Evolutionary conservation across 2,329 filamentous ascomycete genomes (phyloP).

Genomic region (Akanthomyces dipterigenus): DNA sequence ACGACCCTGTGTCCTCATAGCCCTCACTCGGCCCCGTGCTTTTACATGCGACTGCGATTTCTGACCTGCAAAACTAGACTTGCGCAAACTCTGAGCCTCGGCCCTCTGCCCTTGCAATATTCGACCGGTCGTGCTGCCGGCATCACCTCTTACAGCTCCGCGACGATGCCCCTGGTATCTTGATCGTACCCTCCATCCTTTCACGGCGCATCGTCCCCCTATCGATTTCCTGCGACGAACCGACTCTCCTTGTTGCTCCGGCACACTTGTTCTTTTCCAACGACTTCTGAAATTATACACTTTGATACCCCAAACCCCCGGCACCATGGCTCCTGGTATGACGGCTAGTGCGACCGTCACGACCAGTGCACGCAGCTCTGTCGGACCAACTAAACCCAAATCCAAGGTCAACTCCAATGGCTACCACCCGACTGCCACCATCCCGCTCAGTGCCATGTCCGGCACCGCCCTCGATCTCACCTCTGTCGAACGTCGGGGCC

Average conservation of each 20-base stretch:
- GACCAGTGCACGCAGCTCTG: slow-evolving; percentile 9
- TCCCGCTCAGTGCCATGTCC: slow-evolving; percentile 48
- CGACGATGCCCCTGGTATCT: slow-evolving; percentile 13
- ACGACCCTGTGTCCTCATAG: neutral
- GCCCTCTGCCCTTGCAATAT: neutral
- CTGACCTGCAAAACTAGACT: neutral
- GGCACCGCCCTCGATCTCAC: slow-evolving; percentile 69
- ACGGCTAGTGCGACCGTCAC: slow-evolving; percentile 5
- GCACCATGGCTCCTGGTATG: slow-evolving; percentile 9
- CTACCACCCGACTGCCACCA: slow-evolving; percentile 41
- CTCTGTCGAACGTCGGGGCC: slow-evolving; percentile 86
- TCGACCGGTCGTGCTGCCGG: slow-evolving; percentile 5
- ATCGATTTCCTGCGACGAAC: neutral
- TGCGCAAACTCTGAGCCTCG: neutral
- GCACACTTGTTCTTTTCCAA: neutral
- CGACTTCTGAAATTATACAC: neutral
- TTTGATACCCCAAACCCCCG: neutral
- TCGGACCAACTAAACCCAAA: slow-evolving; percentile 37
- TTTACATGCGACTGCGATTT: neutral
- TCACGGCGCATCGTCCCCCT: neutral
- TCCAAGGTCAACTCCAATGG: slow-evolving; percentile 48
- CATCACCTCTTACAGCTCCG: slow-evolving; percentile 3
- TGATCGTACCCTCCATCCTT: neutral
- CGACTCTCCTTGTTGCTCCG: neutral
- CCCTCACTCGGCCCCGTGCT: neutral